Conservation (phyloP, 2,329 filamentous ascomycete species). For the Cladosporium colombiae region DNA sequence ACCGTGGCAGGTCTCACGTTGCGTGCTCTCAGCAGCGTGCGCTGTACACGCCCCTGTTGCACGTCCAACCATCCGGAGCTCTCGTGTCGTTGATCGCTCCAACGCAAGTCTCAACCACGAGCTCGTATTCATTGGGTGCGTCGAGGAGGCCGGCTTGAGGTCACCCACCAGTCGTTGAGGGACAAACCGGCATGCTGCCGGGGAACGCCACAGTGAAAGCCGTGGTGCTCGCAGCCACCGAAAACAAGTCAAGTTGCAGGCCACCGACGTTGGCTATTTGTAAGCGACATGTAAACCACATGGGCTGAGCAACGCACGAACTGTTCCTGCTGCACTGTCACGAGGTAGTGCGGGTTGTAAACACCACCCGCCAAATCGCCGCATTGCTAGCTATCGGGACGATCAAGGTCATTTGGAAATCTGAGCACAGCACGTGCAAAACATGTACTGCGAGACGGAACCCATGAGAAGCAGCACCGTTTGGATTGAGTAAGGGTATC, state of each 20-base stretch:
- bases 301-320: not conserved
- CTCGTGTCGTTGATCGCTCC: not conserved
- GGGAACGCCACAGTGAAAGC: not conserved
- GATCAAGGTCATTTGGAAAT: not conserved
- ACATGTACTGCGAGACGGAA: not conserved
- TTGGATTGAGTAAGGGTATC: constrained; percentile 11
- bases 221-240: not conserved
- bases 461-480: not conserved
- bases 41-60: not conserved
- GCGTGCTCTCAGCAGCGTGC: not conserved
- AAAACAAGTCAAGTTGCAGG: not conserved
- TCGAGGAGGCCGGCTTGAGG: not conserved
- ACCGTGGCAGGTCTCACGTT: not conserved
- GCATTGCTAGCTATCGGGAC: not conserved
- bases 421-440: not conserved
- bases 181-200: not conserved
- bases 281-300: not conserved
- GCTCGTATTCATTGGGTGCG: not conserved
- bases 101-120: not conserved
- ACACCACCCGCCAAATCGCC: too few relatives aligned
- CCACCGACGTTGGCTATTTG: not conserved
- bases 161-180: not conserved
- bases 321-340: not conserved
- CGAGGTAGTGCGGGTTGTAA: too few relatives aligned
- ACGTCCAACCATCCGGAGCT: not conserved